These are phyloP conservation scores for Corchorus olitorius DNA, from an alignment of 345 rosid species.

Conservation along the genomic window DNA sequence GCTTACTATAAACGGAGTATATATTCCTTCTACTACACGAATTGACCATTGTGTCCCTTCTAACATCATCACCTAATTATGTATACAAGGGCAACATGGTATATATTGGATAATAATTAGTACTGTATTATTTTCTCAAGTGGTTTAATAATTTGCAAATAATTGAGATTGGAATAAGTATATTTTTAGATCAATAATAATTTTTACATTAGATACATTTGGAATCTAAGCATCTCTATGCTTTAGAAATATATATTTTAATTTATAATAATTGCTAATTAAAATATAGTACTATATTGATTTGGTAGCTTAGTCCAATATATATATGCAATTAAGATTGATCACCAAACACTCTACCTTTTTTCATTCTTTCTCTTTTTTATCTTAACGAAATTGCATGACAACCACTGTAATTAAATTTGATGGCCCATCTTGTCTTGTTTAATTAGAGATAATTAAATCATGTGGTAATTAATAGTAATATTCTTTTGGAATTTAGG, in stretches of 20 bases:
- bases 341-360: constrained; percentile 19
- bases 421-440: no score
- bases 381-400: neutral
- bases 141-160: constrained; percentile 8
- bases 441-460: no score
- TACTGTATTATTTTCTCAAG: neutral
- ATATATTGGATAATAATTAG: neutral
- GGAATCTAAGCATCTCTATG: constrained; percentile 13
- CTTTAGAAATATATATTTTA: neutral
- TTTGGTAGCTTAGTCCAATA: neutral
- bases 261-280: neutral
- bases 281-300: no score
- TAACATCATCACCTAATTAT: neutral
- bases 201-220: neutral
- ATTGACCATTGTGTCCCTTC: neutral
- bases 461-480: no score
- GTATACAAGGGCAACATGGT: neutral
- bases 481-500: constrained; percentile 37
- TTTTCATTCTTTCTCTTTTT: neutral
- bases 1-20: no score
- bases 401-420: neutral
- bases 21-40: neutral
- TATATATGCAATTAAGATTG: neutral
- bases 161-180: constrained; percentile 6
- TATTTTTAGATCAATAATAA: neutral